Base-by-base conservation (phyloP, 1,284 basidiomycete genomes). In the Hemileccinum hortonii region DNA sequence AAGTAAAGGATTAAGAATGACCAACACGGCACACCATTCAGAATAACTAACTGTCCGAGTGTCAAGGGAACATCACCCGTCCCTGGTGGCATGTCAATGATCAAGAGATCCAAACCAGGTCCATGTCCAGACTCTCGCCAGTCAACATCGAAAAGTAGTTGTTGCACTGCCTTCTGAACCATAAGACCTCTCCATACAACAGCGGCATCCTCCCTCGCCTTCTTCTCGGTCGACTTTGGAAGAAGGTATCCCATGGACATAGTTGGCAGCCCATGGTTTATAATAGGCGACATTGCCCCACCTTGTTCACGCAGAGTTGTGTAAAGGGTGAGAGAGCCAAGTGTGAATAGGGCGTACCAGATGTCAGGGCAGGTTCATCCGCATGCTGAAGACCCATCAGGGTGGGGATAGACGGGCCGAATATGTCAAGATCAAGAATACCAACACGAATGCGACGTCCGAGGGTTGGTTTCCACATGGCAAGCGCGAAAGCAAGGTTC, bases 111-210 rank as follows among this genome's bases (percentile, higher is more conserved):
- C 26, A 98, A 73, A 5, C 75, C 77, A 3, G 71, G 62, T n/a
- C 71, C 70, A 47, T 69, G 55, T 26, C 61, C 66, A 10, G 72
- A 71, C 3, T 69, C 73, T 24, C 78, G 72, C 96, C 97, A 99
- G 68, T 98, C 96, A 3, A 98, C 94, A 61, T 98, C 94, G 65
- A 99, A 98, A 0, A 98, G 79, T 0, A 99, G 77, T 68, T 99
- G 93, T 69, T 98, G 96, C 0, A 96, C 94, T 22, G 96, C 95
- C 68, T 99, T 99, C 75, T 97, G 95, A 2, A 99, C 97, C 96
- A 99, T 98, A 45, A 98, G 82, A 1, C 96, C 96, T 36, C 96
- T 81, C 96, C 96, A 99, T 22, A 96, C 93, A 18, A 98, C 81
- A 0, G 94, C 86, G 35, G 71, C 73, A 18, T 72, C 69, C 38